phyloP scores from a whole-genome alignment of 129 eudicot species.

The Calendula officinalis region DNA sequence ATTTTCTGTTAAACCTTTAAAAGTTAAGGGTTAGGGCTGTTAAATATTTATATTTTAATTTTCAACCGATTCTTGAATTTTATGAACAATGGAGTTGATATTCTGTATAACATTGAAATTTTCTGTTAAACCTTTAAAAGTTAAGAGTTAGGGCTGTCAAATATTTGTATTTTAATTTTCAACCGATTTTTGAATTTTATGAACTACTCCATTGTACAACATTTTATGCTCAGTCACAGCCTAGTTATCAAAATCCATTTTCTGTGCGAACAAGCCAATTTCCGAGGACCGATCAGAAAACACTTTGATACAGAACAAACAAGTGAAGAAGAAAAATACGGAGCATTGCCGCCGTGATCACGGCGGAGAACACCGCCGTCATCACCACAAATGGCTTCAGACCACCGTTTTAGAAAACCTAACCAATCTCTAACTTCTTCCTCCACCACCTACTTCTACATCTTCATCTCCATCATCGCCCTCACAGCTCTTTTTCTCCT shows the following conservation, averaged over 20 bases:
- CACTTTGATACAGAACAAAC: not conserved
- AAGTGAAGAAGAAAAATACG: not conserved
- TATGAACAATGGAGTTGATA: no score
- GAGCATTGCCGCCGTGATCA: not conserved
- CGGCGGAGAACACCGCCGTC: conserved; percentile 17
- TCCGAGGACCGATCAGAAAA: not conserved
- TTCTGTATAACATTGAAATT: no score
- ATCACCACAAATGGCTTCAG: conserved; percentile 50
- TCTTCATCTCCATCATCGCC: conserved; percentile 51
- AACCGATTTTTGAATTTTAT: no score
- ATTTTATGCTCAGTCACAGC: no score
- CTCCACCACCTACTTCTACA: conserved; percentile 38
- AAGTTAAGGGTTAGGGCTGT: no score
- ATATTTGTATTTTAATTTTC: no score
- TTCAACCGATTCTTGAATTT: no score
- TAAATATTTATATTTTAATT: no score
- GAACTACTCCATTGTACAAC: no score
- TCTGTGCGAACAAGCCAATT: not conserved
- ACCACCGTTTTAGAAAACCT: conserved; percentile 41
- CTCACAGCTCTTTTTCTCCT: conserved; percentile 46
- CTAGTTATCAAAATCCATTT: not conserved
- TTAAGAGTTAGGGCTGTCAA: no score
- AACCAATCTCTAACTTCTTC: conserved; percentile 24
- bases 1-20: no score
- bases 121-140: no score